Evolutionary conservation across 805 yeast species (phyloP).

Genomic region (Crinitomyces ghanaensis): DNA sequence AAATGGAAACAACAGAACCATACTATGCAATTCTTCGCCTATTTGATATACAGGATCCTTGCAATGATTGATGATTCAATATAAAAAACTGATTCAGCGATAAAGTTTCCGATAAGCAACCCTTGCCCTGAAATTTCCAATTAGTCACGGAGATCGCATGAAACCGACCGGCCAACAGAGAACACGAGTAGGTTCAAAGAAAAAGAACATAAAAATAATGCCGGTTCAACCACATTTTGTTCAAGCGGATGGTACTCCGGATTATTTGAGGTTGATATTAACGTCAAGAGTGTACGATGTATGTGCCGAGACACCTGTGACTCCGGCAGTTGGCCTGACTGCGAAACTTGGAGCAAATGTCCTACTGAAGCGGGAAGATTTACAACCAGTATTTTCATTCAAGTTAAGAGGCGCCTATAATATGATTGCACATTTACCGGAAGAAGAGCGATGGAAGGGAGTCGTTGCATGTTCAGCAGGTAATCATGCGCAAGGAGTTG

Average conservation of each 20-base stretch:
- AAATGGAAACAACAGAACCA: too few species aligned
- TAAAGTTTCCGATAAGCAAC: too few species aligned
- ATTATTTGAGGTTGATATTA: conserved; percentile 78
- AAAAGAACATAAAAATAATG: too few species aligned
- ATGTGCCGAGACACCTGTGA: conserved; percentile 78
- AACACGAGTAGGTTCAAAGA: too few species aligned
- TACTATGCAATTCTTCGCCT: too few species aligned
- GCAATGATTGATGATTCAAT: too few species aligned
- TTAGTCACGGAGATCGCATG: too few species aligned
- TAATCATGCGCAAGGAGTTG: conserved; percentile 98
- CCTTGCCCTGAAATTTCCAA: too few species aligned
- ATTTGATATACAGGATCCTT: too few species aligned
- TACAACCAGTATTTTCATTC: conserved; percentile 90
- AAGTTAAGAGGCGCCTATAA: conserved; percentile 96
- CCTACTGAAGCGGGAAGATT: conserved; percentile 79
- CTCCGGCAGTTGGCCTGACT: conserved; percentile 63
- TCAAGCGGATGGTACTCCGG: conserved; percentile 41
- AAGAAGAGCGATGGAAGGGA: conserved; percentile 57
- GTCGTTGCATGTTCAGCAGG: conserved; percentile 99
- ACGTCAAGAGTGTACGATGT: conserved; percentile 94
- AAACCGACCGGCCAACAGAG: too few species aligned
- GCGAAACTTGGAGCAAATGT: conserved; percentile 67
- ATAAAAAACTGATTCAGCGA: too few species aligned
- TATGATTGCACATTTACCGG: conserved; percentile 75
- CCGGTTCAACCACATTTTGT: conserved; percentile 10